Base-by-base conservation (phyloP, 1,139 yeast genomes). In the Pichia sp. region DNA sequence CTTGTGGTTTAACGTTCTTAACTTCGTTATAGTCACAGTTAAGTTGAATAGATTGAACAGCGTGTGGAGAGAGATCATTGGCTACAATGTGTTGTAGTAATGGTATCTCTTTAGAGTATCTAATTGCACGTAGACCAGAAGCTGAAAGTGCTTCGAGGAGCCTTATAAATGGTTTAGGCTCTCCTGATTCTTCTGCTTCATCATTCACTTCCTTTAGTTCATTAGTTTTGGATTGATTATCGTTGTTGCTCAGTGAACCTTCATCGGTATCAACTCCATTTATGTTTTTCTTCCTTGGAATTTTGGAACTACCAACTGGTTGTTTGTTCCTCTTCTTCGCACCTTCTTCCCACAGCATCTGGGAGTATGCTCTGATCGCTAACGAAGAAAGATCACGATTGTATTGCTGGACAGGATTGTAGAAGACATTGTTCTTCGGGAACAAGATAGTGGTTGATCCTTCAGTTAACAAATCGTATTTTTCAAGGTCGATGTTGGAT, bases 371-470 rank as follows among this genome's bases (percentile, higher is more conserved):
- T 45, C 79, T 74, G 49, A 91, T 89, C 9, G 86, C 89, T 55
- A 84, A 68, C 6, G 85, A 82, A 48, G 95, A 84, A 40, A 91
- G 65, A 59, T 91, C 99, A 53, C 99, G 72, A 60, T 91, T 91
- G 63, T 89, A 91, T 62, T 89, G 97, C 62, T 91, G 99, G 46
- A 91, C 84, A 5, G 95, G 97, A 58, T 91, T 91, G 66, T 93
- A 91, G 58, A 91, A 91, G 10, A 91, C 98, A 46, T 81, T 81
- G 53, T 77, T 75, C 55, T 80, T 74, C 5, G 95, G 91, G 45
- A 83, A 82, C 37, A 86, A 67, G 42, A 89, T 79, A 24, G 77
- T 73, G 6, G 96, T 96, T 45, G 72, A 67, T 2, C 97, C 97
- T 61, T 89, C 97, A 26, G 47, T 52, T 9, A 54, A 38, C 11